Evolutionary conservation across 495 filamentous ascomycete genomes (phyloP), one percentile per base, ranked within the genome.

Genomic region (Diplogelasinospora grovesii): DNA sequence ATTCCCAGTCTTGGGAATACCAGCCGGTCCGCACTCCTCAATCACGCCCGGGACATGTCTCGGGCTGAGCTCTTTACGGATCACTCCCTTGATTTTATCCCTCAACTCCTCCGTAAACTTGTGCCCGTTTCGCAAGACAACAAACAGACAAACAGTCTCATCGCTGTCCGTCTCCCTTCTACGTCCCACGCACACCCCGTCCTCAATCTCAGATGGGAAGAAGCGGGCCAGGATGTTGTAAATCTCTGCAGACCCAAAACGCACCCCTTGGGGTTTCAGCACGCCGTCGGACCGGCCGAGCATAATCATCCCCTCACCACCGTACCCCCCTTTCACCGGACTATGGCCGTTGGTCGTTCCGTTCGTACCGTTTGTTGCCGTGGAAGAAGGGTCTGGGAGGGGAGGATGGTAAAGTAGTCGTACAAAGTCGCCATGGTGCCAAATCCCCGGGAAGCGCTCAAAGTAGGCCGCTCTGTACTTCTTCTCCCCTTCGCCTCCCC

Each of bases 341-440:
- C n/a, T n/a, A n/a, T n/a, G n/a, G n/a, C n/a, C n/a, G n/a, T n/a
- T n/a, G n/a, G n/a, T n/a, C n/a, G n/a, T n/a, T n/a, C n/a, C n/a
- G n/a, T n/a, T n/a, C n/a, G n/a, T n/a, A n/a, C n/a, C n/a, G n/a
- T n/a, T n/a, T n/a, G n/a, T n/a, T n/a, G n/a, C n/a, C 8, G 85
- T 82, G 0, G 85, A 90, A 13, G 69, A 46, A 0, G 78, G 75
- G 50, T 86, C 79, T n/a, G n/a, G n/a, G n/a, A n/a, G n/a, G n/a
- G n/a, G n/a, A n/a, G n/a, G n/a, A n/a, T n/a, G n/a, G n/a, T n/a
- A n/a, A n/a, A n/a, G n/a, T 49, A 95, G 69, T 18, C 82, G 76
- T 10, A 95, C 75, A 53, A 95, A 96, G 57, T 98, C 92, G 3
- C 92, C 92, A 56, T 98, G 92, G 59, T 95, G 88, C 92, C 90